Percentiles rank a stretch among this genome's conserved stretches.
These are phyloP conservation scores for Candida lessepsii DNA, from an alignment of 805 yeast species.

Conservation along the genomic window DNA sequence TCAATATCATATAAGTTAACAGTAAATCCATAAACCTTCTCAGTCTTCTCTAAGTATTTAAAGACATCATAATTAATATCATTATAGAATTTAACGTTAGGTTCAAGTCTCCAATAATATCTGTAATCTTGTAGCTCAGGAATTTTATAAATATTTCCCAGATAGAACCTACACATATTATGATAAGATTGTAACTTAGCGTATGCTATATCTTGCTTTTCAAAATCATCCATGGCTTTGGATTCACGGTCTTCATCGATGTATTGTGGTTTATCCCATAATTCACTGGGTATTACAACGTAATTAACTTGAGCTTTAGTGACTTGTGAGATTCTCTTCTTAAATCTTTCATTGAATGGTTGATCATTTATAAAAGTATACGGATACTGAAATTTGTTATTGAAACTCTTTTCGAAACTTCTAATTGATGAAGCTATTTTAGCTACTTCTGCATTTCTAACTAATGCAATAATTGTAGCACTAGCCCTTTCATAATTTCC, in stretches of 20 bases:
- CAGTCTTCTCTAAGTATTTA: constrained; percentile 64
- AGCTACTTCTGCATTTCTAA: constrained; percentile 60
- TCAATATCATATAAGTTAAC: constrained; percentile 70
- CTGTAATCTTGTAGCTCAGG: constrained; percentile 59
- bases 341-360: constrained; percentile 61
- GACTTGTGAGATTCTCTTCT: constrained; percentile 34
- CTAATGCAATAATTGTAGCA: constrained; percentile 74
- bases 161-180: constrained; percentile 82
- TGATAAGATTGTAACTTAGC: constrained; percentile 66
- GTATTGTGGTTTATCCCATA: constrained; percentile 60
- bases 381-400: constrained; percentile 71
- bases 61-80: constrained; percentile 75
- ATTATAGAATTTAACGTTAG: constrained; percentile 64
- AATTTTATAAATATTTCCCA: constrained; percentile 60
- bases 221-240: constrained; percentile 40
- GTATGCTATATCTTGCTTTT: constrained; percentile 52
- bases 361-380: constrained; percentile 77
- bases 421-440: constrained; percentile 52
- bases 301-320: constrained; percentile 34
- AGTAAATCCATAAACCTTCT: constrained; percentile 73
- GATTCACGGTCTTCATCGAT: constrained; percentile 49
- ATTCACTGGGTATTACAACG: constrained; percentile 39
- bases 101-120: constrained; percentile 84
- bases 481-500: constrained; percentile 48
- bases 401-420: constrained; percentile 64